phyloP scores from a whole-genome alignment of 306 rosid species.

The Vigna mungo region DNA sequence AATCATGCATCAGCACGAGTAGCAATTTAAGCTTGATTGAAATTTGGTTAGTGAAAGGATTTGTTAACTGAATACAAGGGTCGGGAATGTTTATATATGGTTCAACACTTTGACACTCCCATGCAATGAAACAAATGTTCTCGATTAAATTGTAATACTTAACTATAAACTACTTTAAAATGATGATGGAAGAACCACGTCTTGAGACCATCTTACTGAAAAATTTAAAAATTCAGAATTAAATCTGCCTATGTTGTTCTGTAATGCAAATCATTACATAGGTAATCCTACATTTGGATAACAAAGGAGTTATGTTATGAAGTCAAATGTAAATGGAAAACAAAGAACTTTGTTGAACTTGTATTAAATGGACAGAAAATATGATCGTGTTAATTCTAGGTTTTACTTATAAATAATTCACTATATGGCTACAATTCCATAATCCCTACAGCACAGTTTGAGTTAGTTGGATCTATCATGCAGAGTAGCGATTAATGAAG shows the following conservation, averaged over 20 bases:
- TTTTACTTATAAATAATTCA: background rate
- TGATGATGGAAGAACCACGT: background rate
- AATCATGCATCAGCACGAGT: constrained; percentile 18
- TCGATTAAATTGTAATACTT: background rate
- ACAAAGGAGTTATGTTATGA: background rate
- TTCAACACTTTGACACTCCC: background rate
- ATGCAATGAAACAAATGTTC: constrained; percentile 10
- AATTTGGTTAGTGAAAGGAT: background rate
- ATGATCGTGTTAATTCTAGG: background rate
- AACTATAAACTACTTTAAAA: constrained; percentile 3
- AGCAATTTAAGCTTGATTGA: background rate
- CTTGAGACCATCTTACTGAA: background rate
- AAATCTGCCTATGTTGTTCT: background rate
- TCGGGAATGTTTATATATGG: background rate
- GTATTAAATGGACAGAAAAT: background rate
- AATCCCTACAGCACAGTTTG: background rate
- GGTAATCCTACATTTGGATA: background rate
- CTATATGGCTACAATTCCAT: background rate
- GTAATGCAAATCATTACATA: background rate
- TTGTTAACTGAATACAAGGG: background rate
- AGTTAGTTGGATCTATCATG: background rate
- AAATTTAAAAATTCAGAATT: background rate
- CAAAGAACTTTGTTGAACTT: background rate
- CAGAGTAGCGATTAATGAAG: background rate
- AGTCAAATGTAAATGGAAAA: background rate